phyloP scores from a whole-genome alignment of 2,329 filamentous ascomycete genomes.

The Chaetomium strumarium region DNA sequence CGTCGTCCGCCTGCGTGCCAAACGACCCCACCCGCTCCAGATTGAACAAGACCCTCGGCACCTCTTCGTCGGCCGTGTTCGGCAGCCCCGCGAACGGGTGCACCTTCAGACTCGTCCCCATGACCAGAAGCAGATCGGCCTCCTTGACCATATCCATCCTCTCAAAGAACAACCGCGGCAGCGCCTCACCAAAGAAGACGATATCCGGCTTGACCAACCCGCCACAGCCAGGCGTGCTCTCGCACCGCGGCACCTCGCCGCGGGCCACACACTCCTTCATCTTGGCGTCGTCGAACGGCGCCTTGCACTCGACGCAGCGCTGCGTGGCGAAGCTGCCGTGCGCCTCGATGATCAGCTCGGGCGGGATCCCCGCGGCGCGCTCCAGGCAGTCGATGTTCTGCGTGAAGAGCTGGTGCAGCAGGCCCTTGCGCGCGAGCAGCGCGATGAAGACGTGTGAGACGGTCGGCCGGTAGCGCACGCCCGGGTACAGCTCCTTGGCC shows the following conservation, averaged over 20 bases:
- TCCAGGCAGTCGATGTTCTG: constrained; percentile 98
- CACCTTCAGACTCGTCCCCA: constrained; percentile 83
- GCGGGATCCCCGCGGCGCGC: constrained; percentile 75
- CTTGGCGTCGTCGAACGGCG: constrained; percentile 60
- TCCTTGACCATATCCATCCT: constrained; percentile 46
- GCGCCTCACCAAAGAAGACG: constrained; percentile 75
- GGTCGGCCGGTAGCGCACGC: constrained; percentile 73
- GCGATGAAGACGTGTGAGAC: constrained; percentile 85
- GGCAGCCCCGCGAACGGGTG: constrained; percentile 86
- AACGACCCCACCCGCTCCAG: constrained; percentile 74
- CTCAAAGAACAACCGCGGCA: constrained; percentile 58
- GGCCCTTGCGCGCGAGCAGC: constrained; percentile 70
- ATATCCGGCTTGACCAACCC: constrained; percentile 91
- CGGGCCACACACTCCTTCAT: constrained; percentile 66
- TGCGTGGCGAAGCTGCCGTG: constrained; percentile 93
- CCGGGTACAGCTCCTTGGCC: constrained; percentile 87
- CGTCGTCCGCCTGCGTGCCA: constrained; percentile 74
- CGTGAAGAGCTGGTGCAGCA: constrained; percentile 83
- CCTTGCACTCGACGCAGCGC: constrained; percentile 83
- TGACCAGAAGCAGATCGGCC: constrained; percentile 62
- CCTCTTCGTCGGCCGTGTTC: constrained; percentile 50
- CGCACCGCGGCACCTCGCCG: constrained; percentile 66
- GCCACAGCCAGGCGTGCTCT: constrained; percentile 47
- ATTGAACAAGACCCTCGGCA: constrained; percentile 82
- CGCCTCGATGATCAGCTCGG: constrained; percentile 79